Percentiles rank a stretch among this genome's conserved stretches.
phyloP scores from a whole-genome alignment of 345 rosid genomes.

The Hirschfeldia incana region DNA sequence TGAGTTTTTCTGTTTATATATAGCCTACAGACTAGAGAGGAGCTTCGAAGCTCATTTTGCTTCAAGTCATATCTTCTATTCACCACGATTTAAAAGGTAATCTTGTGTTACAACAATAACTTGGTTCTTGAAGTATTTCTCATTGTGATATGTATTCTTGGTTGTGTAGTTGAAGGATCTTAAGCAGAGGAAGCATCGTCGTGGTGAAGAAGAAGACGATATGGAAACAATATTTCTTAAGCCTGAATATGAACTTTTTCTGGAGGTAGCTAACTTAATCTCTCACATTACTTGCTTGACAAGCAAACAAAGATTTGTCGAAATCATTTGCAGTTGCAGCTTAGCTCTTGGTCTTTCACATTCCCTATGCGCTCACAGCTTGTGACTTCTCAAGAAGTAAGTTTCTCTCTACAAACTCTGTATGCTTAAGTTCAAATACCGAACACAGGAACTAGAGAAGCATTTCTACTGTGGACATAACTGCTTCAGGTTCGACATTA shows the following conservation, averaged over 20 bases:
- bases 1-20: conserved; percentile 12
- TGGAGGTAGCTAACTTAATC: conserved; percentile 49
- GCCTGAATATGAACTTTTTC: conserved; percentile 86
- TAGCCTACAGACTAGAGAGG: conserved; percentile 64
- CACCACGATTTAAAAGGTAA: conserved; percentile 48
- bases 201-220: conserved; percentile 34
- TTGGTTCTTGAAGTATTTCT: neutral
- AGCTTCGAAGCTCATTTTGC: conserved; percentile 59
- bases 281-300: neutral
- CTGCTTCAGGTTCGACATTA: too few species aligned
- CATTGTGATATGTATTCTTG: neutral
- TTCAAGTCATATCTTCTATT: conserved; percentile 64
- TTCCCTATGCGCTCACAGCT: conserved; percentile 53
- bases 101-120: neutral
- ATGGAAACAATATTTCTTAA: conserved; percentile 60
- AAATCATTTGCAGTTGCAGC: conserved; percentile 31
- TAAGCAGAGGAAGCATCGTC: conserved; percentile 42
- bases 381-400: too few species aligned
- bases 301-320: neutral
- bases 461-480: too few species aligned
- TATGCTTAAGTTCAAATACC: too few species aligned
- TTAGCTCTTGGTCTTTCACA: conserved; percentile 76
- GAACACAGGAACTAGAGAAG: too few species aligned
- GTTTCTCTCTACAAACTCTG: neutral
- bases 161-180: conserved; percentile 53